A percentile compares a stretch with the other conserved stretches of the same genome.
These are phyloP conservation scores for Picea sitchensis DNA, from an alignment of 75 land plant species.

Conservation along the genomic window DNA sequence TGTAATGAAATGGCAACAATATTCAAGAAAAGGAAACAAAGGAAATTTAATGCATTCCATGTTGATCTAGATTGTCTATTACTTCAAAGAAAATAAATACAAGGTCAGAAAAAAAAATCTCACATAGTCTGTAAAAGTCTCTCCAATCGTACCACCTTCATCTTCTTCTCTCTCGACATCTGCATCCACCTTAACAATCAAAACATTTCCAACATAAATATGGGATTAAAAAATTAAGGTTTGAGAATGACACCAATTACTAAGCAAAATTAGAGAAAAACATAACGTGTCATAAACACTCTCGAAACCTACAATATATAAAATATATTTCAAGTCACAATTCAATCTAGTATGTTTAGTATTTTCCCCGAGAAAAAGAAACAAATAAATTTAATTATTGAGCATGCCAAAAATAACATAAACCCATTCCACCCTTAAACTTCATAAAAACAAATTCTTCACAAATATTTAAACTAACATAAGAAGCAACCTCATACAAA, in stretches of 20 bases:
- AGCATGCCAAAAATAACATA: neutral
- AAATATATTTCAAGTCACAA: neutral
- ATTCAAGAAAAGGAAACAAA: neutral
- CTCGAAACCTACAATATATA: neutral
- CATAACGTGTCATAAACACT: neutral
- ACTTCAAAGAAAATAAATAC: neutral
- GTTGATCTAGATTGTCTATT: neutral
- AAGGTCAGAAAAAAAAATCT: conserved; percentile 12
- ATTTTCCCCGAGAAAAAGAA: neutral
- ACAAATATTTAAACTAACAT: neutral
- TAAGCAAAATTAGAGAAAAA: neutral
- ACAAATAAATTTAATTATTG: neutral
- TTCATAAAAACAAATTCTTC: neutral
- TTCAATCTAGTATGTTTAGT: neutral
- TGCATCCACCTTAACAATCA: conserved; percentile 58
- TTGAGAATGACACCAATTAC: neutral
- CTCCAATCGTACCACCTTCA: conserved; percentile 88
- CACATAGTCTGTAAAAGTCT: conserved; percentile 97
- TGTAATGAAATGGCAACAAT: neutral
- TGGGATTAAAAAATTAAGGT: neutral
- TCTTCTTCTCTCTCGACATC: conserved; percentile 98
- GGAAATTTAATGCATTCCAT: neutral
- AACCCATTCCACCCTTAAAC: neutral
- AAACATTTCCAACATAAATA: neutral
- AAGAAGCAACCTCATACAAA: neutral